phyloP scores from a whole-genome alignment of 176 grass and related monocot genomes.

The Juncus effusus region DNA sequence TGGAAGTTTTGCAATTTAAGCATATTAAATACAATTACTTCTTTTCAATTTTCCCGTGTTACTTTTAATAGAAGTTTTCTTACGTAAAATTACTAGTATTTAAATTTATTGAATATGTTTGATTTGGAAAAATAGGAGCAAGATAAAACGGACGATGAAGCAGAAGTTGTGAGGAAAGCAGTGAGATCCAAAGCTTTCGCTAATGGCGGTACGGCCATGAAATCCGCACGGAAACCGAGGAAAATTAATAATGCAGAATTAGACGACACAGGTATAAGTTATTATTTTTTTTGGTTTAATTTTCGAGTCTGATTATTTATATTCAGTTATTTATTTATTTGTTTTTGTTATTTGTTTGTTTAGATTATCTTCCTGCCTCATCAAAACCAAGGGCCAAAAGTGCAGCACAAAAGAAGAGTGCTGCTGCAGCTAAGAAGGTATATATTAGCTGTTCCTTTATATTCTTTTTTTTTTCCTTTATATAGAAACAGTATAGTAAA shows the following conservation, averaged over 20 bases:
- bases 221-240: conserved; percentile 37
- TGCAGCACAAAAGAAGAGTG: conserved; percentile 36
- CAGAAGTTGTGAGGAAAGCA: conserved; percentile 23
- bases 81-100: background rate
- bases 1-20: background rate
- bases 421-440: conserved; percentile 37
- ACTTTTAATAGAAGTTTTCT: background rate
- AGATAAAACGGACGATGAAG: conserved; percentile 28
- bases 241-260: conserved; percentile 33
- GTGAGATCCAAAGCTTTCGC: conserved; percentile 5
- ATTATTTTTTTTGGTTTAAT: background rate
- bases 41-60: background rate
- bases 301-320: background rate
- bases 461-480: background rate
- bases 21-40: background rate
- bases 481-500: background rate
- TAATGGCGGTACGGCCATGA: background rate
- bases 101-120: background rate
- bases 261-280: background rate
- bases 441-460: background rate
- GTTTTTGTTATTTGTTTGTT: conserved; percentile 1
- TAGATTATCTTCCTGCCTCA: conserved; percentile 24
- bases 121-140: conserved; percentile 29
- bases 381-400: conserved; percentile 17
- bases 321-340: conserved; percentile 2